phyloP scores from a whole-genome alignment of 768 basidiomycete genomes.

The Rhodosporidiobolus sp. region DNA sequence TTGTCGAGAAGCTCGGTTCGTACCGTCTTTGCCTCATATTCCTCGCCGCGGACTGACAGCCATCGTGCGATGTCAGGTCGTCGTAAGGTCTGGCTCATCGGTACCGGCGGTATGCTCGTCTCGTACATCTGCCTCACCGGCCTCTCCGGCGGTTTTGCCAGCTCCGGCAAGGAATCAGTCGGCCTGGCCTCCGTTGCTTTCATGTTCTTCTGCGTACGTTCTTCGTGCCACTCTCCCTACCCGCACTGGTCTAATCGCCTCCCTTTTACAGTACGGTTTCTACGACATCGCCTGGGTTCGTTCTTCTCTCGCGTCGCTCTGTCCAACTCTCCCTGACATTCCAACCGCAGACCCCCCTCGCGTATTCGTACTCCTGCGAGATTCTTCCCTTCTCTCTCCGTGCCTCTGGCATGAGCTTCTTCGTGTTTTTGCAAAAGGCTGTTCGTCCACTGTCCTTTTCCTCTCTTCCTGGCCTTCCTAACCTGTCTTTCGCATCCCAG shows the following conservation, averaged over 20 bases:
- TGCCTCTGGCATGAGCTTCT: slow-evolving; percentile 1
- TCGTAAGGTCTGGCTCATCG: slow-evolving; percentile 40
- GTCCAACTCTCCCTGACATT: neutral
- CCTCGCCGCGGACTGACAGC: too few relatives aligned
- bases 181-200: slow-evolving; percentile 45
- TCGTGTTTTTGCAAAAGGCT: neutral
- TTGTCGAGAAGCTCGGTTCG: slow-evolving; percentile 46
- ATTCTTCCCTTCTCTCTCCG: slow-evolving; percentile 19
- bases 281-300: slow-evolving; percentile 14
- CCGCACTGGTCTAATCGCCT: neutral
- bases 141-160: slow-evolving; percentile 40
- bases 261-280: slow-evolving; percentile 9
- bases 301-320: too few relatives aligned
- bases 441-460: too few relatives aligned
- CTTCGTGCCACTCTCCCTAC: slow-evolving; percentile 11
- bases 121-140: slow-evolving; percentile 39
- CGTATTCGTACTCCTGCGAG: slow-evolving; percentile 7
- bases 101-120: slow-evolving; percentile 42
- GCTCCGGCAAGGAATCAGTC: slow-evolving; percentile 31
- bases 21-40: slow-evolving; percentile 18
- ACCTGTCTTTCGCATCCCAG: too few relatives aligned
- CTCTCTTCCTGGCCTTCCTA: too few relatives aligned
- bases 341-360: slow-evolving; percentile 22
- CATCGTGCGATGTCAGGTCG: too few relatives aligned
- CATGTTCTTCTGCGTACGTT: slow-evolving; percentile 44